Evolutionary conservation across 495 filamentous ascomycete species (phyloP), one percentile per base, ranked within the genome.

Genomic region (Elasticomyces elasticus): DNA sequence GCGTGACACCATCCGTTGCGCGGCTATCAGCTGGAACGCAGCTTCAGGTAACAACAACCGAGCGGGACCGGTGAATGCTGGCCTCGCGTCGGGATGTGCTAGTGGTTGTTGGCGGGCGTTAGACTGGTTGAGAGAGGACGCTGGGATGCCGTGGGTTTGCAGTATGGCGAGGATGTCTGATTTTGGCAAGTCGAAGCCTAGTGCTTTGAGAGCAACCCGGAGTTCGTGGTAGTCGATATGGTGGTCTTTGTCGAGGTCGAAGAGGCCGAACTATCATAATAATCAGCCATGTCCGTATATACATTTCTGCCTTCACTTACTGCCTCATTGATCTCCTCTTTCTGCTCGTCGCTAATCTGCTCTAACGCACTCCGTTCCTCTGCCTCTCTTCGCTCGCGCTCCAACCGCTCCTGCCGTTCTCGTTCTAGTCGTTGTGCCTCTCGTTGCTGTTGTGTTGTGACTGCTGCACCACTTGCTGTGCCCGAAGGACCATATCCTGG

Each of bases 201-300:
- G 82, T 6, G 91, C 91, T 72, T 94, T 92, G 66, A 96, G 87
- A 55, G 92, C 88, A 74, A 96, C 94, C 74, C 92, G 90, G 67
- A 97, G 86, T 69, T 97, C 91, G 69, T 95, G 90, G 79, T 95
- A 96, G 70, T 95, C 90, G 60, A 97, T 88, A 62, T 86, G 79
- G 49, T 81, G 78, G 74, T 97, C 90, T 71, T 91, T 90, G 77
- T 97, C 92, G 54, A 95, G 85, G 70, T 97, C 91, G 75, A 97
- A 97, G 66, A 97, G 85, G 51, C 80, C 82, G 72, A 97, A 96
- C 90, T 10, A 12, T n/a, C 20, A 30, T 12, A 25, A 23, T 19
- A 45, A 11, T 5, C 42, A 45, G 25, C 13, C 35, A 2, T 2
- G 35, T 17, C 35, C 15, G 5, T 40, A 12, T 12, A 40, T 5